phyloP scores from a whole-genome alignment of 177 flowering plant species.

The Vitis hybrid region DNA sequence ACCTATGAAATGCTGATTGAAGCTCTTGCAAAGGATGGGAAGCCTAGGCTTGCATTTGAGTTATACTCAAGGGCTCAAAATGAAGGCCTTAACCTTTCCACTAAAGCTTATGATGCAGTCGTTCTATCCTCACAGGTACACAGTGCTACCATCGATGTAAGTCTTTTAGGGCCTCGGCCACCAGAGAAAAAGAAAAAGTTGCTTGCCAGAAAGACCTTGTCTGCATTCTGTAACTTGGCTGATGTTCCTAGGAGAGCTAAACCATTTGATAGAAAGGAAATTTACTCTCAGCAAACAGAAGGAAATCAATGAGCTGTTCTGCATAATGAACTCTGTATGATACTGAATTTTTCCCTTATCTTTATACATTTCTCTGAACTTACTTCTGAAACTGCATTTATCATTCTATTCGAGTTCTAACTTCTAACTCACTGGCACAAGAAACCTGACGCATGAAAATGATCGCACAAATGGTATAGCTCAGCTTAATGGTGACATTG shows the following conservation, averaged over 20 bases:
- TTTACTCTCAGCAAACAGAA: constrained; percentile 14
- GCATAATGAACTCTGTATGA: background rate
- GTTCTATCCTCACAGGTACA: constrained; percentile 38
- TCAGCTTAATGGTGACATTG: background rate
- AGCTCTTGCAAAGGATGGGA: constrained; percentile 78
- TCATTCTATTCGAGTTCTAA: background rate
- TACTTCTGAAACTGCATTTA: background rate
- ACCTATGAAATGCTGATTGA: constrained; percentile 81
- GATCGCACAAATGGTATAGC: background rate
- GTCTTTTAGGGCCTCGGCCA: constrained; percentile 71
- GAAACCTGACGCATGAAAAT: background rate
- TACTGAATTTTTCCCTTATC: background rate
- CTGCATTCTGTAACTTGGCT: constrained; percentile 48
- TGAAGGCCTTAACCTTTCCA: constrained; percentile 60
- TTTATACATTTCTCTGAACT: background rate
- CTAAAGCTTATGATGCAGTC: constrained; percentile 75
- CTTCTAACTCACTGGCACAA: too few species aligned
- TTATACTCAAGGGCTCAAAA: constrained; percentile 61
- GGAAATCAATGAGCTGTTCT: background rate
- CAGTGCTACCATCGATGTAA: constrained; percentile 57
- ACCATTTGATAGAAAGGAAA: constrained; percentile 53
- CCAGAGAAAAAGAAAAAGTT: constrained; percentile 46
- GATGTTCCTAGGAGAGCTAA: constrained; percentile 53
- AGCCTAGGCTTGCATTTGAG: constrained; percentile 86
- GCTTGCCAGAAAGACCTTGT: constrained; percentile 35